Evolutionary conservation across 2,329 filamentous ascomycete genomes (phyloP).

Genomic region (Arthrobotrys sphaeroides): DNA sequence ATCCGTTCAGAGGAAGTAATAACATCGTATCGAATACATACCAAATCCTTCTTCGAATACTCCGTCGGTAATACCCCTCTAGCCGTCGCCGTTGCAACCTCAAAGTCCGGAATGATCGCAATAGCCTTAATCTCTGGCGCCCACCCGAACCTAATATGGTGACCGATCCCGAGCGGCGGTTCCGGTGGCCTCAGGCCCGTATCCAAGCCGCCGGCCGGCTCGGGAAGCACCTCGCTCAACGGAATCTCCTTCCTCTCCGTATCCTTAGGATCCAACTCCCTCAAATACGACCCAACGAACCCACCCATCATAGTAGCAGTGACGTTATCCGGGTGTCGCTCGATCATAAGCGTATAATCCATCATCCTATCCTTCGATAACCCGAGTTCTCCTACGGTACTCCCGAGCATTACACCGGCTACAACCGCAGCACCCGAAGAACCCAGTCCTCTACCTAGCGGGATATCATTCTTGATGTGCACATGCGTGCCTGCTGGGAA

Average conservation of each 20-base stretch:
- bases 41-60: slow-evolving; percentile 68
- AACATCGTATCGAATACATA: slow-evolving; percentile 11
- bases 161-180: slow-evolving; percentile 90
- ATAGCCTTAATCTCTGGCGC: slow-evolving; percentile 94
- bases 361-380: slow-evolving; percentile 83
- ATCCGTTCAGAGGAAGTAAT: background rate
- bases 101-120: slow-evolving; percentile 94
- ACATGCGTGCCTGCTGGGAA: slow-evolving; percentile 90
- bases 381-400: slow-evolving; percentile 82
- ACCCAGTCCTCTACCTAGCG: slow-evolving; percentile 89
- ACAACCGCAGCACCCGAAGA: slow-evolving; percentile 95
- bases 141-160: slow-evolving; percentile 96
- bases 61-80: slow-evolving; percentile 81
- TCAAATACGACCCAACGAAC: slow-evolving; percentile 95
- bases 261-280: slow-evolving; percentile 88
- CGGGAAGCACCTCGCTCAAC: slow-evolving; percentile 88
- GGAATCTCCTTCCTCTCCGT: slow-evolving; percentile 92
- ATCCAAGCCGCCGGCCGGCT: slow-evolving; percentile 88
- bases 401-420: slow-evolving; percentile 90
- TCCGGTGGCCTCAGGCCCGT: slow-evolving; percentile 86
- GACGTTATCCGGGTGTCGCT: slow-evolving; percentile 92
- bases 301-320: slow-evolving; percentile 94
- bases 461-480: slow-evolving; percentile 95
- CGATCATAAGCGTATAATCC: slow-evolving; percentile 97
- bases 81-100: slow-evolving; percentile 92